Conservation (phyloP, 148 eudicot species). For the Linanthus parryae region DNA sequence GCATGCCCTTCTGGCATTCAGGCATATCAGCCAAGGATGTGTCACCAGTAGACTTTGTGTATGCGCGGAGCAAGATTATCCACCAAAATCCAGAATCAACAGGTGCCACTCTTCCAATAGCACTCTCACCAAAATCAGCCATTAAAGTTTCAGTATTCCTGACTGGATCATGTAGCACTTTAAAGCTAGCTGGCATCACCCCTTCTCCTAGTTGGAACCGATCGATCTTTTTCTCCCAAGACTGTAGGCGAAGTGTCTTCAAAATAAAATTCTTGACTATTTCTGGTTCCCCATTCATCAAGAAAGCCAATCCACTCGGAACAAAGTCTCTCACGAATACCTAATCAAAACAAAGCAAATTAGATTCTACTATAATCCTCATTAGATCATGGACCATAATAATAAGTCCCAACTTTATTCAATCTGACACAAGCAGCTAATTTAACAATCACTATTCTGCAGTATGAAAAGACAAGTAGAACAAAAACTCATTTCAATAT, state of each 20-base stretch:
- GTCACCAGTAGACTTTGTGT: conserved; percentile 89
- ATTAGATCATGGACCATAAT: no score
- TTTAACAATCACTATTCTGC: background rate
- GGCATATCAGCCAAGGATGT: conserved; percentile 86
- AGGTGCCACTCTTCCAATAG: conserved; percentile 97
- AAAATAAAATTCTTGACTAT: conserved; percentile 80
- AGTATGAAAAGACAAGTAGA: background rate
- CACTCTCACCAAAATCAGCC: conserved; percentile 98
- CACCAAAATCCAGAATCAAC: conserved; percentile 99
- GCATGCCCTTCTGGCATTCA: conserved; percentile 96
- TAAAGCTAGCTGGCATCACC: conserved; percentile 99
- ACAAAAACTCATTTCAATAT: background rate
- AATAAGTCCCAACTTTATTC: no score
- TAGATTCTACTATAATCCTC: background rate
- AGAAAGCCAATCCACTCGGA: conserved; percentile 95
- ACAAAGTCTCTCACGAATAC: conserved; percentile 97
- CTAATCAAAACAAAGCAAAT: conserved; percentile 26
- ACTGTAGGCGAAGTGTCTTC: conserved; percentile 88
- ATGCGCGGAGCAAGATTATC: conserved; percentile 91
- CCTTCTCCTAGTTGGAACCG: conserved; percentile 91
- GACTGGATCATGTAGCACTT: conserved; percentile 77
- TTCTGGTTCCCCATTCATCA: conserved; percentile 95
- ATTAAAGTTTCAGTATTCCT: conserved; percentile 77
- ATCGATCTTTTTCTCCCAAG: conserved; percentile 94
- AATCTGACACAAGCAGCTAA: background rate